These are phyloP conservation scores for Hypomontagnella submonticulosa DNA, from an alignment of 495 filamentous ascomycete species.

Conservation along the genomic window DNA sequence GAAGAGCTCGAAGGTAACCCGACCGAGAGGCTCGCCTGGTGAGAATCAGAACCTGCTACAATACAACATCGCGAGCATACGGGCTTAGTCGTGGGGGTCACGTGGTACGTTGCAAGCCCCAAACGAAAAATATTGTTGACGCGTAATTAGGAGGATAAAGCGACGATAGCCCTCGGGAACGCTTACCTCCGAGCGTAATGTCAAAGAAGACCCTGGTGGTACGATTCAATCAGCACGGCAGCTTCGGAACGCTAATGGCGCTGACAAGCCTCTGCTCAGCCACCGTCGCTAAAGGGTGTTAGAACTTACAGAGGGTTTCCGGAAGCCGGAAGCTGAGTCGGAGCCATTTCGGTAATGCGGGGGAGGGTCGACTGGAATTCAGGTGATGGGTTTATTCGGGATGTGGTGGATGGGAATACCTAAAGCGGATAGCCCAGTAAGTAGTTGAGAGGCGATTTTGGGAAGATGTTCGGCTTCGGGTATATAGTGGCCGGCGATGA, in stretches of 20 bases:
- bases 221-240: constrained; percentile 20
- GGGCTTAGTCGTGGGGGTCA: constrained; percentile 13
- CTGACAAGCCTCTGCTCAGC: constrained; percentile 25
- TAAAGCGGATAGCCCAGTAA: constrained; percentile 7
- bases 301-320: constrained; percentile 66
- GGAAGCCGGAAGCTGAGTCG: constrained; percentile 62
- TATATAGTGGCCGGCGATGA: constrained; percentile 20
- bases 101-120: constrained; percentile 26
- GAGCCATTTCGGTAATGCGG: constrained; percentile 54
- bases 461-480: constrained; percentile 28
- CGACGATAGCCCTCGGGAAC: constrained; percentile 10
- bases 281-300: constrained; percentile 12
- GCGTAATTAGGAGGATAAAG: neutral
- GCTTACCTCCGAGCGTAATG: constrained; percentile 85
- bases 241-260: constrained; percentile 4
- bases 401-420: constrained; percentile 6
- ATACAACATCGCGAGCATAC: neutral
- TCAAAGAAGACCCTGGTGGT: constrained; percentile 85
- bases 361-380: constrained; percentile 8
- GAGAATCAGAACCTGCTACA: constrained; percentile 10
- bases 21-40: constrained; percentile 86
- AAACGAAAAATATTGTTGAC: neutral
- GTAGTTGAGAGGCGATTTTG: constrained; percentile 1
- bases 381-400: constrained; percentile 18
- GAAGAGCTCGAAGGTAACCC: constrained; percentile 95